Conservation (phyloP, 768 basidiomycete genomes). For the Cyclocybe cylindracea region DNA sequence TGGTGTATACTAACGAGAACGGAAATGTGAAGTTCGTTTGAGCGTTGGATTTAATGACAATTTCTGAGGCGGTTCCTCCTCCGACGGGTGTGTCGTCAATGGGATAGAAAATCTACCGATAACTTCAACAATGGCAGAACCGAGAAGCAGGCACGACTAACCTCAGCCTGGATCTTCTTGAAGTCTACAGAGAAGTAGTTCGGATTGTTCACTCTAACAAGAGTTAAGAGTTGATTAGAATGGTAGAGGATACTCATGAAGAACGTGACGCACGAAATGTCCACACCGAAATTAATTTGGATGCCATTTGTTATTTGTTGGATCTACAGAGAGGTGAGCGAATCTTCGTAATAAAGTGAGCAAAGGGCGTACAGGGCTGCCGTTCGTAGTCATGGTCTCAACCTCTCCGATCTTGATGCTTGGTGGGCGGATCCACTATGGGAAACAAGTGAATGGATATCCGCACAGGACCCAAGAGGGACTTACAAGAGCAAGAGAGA, state of each 20-base stretch:
- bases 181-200: conserved; percentile 77
- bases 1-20: conserved; percentile 65
- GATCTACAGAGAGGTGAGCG: conserved; percentile 29
- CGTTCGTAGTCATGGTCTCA: conserved; percentile 34
- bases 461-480: neutral
- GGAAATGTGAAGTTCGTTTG: conserved; percentile 77
- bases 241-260: neutral
- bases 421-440: conserved; percentile 79
- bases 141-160: conserved; percentile 20
- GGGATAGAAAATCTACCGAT: conserved; percentile 68
- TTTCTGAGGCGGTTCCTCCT: conserved; percentile 49
- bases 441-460: no score
- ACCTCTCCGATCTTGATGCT: conserved; percentile 59
- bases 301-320: conserved; percentile 43
- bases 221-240: conserved; percentile 4
- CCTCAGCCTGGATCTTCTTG: conserved; percentile 62
- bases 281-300: conserved; percentile 60
- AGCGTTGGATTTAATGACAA: conserved; percentile 50
- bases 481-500: conserved; percentile 69
- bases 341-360: neutral
- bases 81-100: conserved; percentile 72
- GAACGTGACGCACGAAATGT: conserved; percentile 55
- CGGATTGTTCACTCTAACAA: conserved; percentile 70
- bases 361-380: conserved; percentile 44
- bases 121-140: neutral